phyloP scores from a whole-genome alignment of 2,329 filamentous ascomycete species.

The Ramularia endophylla region DNA sequence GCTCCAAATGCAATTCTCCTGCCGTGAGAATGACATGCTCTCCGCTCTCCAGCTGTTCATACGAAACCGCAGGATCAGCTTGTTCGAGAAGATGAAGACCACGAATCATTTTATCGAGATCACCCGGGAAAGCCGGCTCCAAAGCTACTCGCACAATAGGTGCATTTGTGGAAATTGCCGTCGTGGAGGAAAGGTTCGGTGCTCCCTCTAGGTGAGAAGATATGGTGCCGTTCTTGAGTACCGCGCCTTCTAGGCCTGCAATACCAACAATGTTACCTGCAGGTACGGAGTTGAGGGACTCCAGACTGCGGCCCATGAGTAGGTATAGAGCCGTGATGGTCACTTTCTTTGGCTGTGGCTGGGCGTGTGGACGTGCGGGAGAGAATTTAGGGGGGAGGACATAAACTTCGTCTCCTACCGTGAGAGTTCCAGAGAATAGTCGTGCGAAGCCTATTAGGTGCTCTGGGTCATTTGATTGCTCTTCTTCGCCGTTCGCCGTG shows the following conservation, averaged over 20 bases:
- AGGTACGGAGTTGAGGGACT: conserved; percentile 75
- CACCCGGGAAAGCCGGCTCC: conserved; percentile 84
- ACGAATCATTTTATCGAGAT: conserved; percentile 90
- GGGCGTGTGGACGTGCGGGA: conserved; percentile 65
- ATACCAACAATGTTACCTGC: conserved; percentile 96
- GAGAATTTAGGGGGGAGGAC: conserved; percentile 92
- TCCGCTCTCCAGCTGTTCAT: conserved; percentile 85
- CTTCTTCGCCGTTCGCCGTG: conserved; percentile 42
- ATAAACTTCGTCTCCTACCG: conserved; percentile 84
- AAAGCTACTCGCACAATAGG: conserved; percentile 94
- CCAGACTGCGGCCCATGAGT: conserved; percentile 87
- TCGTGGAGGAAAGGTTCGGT: conserved; percentile 84
- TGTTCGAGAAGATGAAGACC: conserved; percentile 84
- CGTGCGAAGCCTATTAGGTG: conserved; percentile 92
- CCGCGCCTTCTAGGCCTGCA: conserved; percentile 80
- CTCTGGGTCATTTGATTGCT: conserved; percentile 64
- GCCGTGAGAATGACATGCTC: conserved; percentile 94
- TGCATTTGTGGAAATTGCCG: conserved; percentile 60
- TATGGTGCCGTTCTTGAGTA: conserved; percentile 93
- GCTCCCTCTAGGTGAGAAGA: conserved; percentile 82
- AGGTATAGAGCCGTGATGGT: conserved; percentile 86
- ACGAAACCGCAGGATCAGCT: conserved; percentile 92
- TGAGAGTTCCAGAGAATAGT: conserved; percentile 84
- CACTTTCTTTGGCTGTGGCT: conserved; percentile 71
- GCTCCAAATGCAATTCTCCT: conserved; percentile 87